Percentiles rank a stretch among this genome's conserved stretches.
These are phyloP conservation scores for Mycena rebaudengoi DNA, from an alignment of 768 basidiomycete species.

Conservation along the genomic window DNA sequence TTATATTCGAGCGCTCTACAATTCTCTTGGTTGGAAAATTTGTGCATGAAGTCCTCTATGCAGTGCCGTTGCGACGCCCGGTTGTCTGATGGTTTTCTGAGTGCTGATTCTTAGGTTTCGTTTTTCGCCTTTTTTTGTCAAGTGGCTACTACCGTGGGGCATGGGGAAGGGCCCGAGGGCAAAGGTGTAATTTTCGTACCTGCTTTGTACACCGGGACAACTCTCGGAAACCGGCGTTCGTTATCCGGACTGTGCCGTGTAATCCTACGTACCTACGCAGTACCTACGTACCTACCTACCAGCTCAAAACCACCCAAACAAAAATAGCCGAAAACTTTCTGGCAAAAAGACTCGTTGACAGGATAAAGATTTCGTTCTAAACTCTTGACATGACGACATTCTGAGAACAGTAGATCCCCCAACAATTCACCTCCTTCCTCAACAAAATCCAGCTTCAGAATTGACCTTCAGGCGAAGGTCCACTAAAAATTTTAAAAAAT, in stretches of 20 bases:
- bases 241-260: background rate
- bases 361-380: constrained; percentile 15
- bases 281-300: constrained; percentile 6
- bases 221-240: background rate
- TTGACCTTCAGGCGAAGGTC: constrained; percentile 12
- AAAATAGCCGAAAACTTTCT: constrained; percentile 9
- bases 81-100: background rate
- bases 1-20: too few relatives aligned
- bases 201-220: background rate
- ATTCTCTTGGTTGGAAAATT: too few relatives aligned
- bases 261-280: constrained; percentile 8
- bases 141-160: background rate
- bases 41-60: too few relatives aligned
- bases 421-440: constrained; percentile 18
- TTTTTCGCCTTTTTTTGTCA: background rate
- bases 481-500: constrained; percentile 16
- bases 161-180: background rate
- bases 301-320: constrained; percentile 10
- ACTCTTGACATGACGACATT: constrained; percentile 15
- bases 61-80: background rate
- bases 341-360: constrained; percentile 12
- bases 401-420: constrained; percentile 18
- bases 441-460: constrained; percentile 19
- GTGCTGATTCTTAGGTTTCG: background rate
- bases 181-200: background rate